Base-by-base conservation (phyloP, 129 eudicot species). In the Gnaphalium uliginosum region DNA sequence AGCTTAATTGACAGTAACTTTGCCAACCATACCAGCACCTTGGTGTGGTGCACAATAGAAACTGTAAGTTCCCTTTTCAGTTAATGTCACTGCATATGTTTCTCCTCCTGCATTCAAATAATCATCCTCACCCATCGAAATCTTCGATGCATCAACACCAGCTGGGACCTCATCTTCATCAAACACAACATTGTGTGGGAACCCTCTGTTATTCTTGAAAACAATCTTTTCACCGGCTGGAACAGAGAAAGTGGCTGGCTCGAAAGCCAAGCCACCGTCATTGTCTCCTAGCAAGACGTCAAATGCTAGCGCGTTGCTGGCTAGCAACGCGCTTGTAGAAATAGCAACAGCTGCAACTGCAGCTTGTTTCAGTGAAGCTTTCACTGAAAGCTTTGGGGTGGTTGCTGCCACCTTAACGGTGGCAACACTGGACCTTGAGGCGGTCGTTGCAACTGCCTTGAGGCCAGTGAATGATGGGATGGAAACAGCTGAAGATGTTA, bases 1-100 rank as follows among this genome's bases (percentile, higher is more conserved):
- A 60, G 25, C 75, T 75, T 65, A 33, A 22, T 80, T 77, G 9
- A 93, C 96, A 27, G 98, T 93, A 53, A 93, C 92, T 77, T 81
- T 84, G 61, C 98, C 98, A 62, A 70, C 89, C 98, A 93, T 93
- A 66, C 98, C 98, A 79, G 98, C 98, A 26, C 98, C 96, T 76
- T 83, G 90, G 83, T 93, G 98, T 66, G 98, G 98, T 30, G 95
- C 66, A 74, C 98, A 93, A 80, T 93, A 93, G 83, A 90, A 90
- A 27, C 78, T 77, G 85, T 94, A 94, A 74, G 99, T 94, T 32
- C 99, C 99, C 37, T 89, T 89, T 84, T 87, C 93, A 1, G 88
- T 89, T 83, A 94, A 73, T 62, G 90, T 82, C 6, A 94, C 97
- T 0, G 79, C 21, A 64, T 82, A 94, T 0, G 77, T 73, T 77